These are phyloP conservation scores for Fraxinus floribunda DNA, from an alignment of 305 asterid genomes.

Conservation along the genomic window DNA sequence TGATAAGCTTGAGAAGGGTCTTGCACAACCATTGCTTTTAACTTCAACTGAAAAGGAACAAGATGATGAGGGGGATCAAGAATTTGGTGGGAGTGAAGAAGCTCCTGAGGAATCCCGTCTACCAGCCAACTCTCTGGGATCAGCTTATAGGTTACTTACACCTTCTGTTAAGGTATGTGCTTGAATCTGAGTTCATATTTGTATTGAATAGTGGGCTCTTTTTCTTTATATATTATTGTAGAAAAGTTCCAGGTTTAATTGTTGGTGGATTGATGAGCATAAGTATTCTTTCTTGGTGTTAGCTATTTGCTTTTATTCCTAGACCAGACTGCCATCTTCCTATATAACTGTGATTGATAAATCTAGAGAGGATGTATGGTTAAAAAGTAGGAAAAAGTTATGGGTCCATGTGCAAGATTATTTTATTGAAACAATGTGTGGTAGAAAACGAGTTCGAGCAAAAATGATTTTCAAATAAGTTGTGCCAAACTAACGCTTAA, in stretches of 20 bases:
- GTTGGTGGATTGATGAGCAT: background rate
- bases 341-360: background rate
- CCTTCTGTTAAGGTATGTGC: conserved; percentile 88
- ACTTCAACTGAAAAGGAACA: conserved; percentile 46
- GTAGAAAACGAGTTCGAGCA: background rate
- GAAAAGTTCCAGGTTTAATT: background rate
- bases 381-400: background rate
- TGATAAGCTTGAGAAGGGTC: conserved; percentile 77
- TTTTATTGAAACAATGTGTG: background rate
- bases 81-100: conserved; percentile 82
- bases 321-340: background rate
- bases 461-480: background rate
- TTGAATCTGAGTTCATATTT: conserved; percentile 16
- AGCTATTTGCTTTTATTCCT: background rate
- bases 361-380: background rate
- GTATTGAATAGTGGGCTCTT: background rate
- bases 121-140: conserved; percentile 75
- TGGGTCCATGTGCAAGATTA: background rate
- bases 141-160: conserved; percentile 85
- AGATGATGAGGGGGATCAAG: conserved; percentile 71
- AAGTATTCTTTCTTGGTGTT: background rate
- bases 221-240: background rate
- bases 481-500: background rate
- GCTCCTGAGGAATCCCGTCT: conserved; percentile 67
- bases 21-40: conserved; percentile 70